Evolutionary conservation across 805 yeast genomes (phyloP).

Genomic region (Aciculoconidium aculeatum): DNA sequence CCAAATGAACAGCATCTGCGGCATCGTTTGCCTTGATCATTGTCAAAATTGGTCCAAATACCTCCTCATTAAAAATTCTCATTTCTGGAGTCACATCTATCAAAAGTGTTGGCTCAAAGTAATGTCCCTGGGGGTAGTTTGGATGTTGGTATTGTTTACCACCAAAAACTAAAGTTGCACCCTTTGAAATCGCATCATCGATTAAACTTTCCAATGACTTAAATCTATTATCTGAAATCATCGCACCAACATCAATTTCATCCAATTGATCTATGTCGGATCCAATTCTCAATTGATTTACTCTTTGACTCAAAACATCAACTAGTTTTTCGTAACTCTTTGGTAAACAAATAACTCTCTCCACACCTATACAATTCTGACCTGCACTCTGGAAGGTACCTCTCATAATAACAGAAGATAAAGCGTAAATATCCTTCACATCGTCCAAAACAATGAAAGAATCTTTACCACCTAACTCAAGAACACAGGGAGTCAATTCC

Average conservation of each 20-base stretch:
- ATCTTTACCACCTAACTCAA: slow-evolving; percentile 96
- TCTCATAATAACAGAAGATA: slow-evolving; percentile 72
- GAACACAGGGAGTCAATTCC: slow-evolving; percentile 89
- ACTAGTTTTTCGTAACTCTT: slow-evolving; percentile 61
- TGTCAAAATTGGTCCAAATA: slow-evolving; percentile 88
- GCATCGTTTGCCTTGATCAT: slow-evolving; percentile 65
- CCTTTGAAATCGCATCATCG: slow-evolving; percentile 65
- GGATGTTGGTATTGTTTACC: slow-evolving; percentile 82
- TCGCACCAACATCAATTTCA: slow-evolving; percentile 94
- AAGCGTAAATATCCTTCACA: slow-evolving; percentile 50
- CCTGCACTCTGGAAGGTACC: slow-evolving; percentile 98
- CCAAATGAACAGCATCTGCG: slow-evolving; percentile 65
- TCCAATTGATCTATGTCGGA: slow-evolving; percentile 88
- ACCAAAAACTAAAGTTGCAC: slow-evolving; percentile 79
- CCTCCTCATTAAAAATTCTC: slow-evolving; percentile 83
- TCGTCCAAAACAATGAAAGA: slow-evolving; percentile 85
- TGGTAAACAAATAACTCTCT: slow-evolving; percentile 80
- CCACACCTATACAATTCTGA: slow-evolving; percentile 97
- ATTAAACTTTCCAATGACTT: slow-evolving; percentile 60
- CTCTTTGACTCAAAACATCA: slow-evolving; percentile 48
- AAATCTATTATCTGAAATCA: slow-evolving; percentile 76
- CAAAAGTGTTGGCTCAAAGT: slow-evolving; percentile 83
- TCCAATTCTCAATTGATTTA: slow-evolving; percentile 67
- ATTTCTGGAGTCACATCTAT: slow-evolving; percentile 71
- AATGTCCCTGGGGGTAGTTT: slow-evolving; percentile 92